Evolutionary conservation across 768 basidiomycete genomes (phyloP).

Genomic region (Ephemerocybe angulata): DNA sequence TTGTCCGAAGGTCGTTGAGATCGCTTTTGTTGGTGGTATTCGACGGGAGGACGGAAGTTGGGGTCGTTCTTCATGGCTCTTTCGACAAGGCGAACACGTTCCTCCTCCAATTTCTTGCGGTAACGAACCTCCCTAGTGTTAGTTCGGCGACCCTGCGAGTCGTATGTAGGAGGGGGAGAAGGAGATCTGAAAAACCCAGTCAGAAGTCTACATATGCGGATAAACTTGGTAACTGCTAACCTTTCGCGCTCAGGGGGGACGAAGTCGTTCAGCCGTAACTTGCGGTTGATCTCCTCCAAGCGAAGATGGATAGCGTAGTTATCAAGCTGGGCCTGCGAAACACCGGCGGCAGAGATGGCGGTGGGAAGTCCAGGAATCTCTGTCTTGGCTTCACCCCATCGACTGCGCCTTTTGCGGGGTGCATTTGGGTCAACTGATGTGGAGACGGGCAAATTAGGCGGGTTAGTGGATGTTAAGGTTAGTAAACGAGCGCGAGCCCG

Average conservation of each 20-base stretch:
- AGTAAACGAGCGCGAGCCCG: conserved; percentile 23
- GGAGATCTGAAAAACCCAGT: conserved; percentile 58
- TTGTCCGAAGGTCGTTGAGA: conserved; percentile 94
- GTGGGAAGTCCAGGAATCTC: conserved; percentile 93
- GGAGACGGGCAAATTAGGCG: conserved; percentile 39
- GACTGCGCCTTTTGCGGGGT: conserved; percentile 91
- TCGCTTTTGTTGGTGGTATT: conserved; percentile 93
- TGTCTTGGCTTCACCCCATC: conserved; percentile 94
- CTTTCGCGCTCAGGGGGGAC: conserved; percentile 94
- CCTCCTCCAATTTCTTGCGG: conserved; percentile 90
- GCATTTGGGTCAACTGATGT: conserved; percentile 74
- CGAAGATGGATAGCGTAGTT: conserved; percentile 96
- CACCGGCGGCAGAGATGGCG: conserved; percentile 88
- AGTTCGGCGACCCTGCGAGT: conserved; percentile 94
- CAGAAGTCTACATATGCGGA: not conserved
- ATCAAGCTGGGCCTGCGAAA: conserved; percentile 94
- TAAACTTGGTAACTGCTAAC: conserved; percentile 37
- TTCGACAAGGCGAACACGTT: conserved; percentile 90
- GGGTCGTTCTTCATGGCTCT: conserved; percentile 97
- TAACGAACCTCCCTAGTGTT: conserved; percentile 99
- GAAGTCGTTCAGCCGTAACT: conserved; percentile 89
- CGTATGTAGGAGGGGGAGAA: conserved; percentile 96
- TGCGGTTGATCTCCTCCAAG: conserved; percentile 96
- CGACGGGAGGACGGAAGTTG: conserved; percentile 94
- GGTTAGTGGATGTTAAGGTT: conserved; percentile 60